A percentile compares a stretch with the other conserved stretches of the same genome.
phyloP scores from a whole-genome alignment of 2,329 filamentous ascomycete genomes.

The Ophiostoma pallidulum region DNA sequence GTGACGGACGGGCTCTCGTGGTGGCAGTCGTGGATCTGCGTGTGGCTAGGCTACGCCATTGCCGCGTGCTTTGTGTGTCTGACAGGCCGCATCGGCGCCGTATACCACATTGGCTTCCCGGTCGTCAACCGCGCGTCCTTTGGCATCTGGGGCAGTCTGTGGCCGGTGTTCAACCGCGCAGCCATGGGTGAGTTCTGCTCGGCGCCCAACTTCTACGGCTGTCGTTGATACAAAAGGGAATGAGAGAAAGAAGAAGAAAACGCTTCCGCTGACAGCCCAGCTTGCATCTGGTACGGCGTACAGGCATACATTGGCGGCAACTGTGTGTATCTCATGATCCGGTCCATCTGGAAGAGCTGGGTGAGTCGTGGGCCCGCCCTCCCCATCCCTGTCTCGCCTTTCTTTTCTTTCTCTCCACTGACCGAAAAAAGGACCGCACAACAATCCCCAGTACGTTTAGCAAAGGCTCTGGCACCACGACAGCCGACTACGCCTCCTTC shows the following conservation, averaged over 20 bases:
- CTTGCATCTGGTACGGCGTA: slow-evolving; percentile 40
- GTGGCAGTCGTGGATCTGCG: slow-evolving; percentile 88
- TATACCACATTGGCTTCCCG: slow-evolving; percentile 84
- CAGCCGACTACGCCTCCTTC: slow-evolving; percentile 18
- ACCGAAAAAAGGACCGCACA: slow-evolving; percentile 10
- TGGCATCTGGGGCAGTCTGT: slow-evolving; percentile 66
- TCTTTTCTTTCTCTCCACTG: neutral
- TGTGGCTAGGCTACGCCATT: slow-evolving; percentile 78
- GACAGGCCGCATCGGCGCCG: slow-evolving; percentile 75
- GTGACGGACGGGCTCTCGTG: slow-evolving; percentile 70
- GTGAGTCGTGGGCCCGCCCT: no score
- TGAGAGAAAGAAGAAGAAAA: no score
- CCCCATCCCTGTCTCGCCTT: slow-evolving; percentile 48
- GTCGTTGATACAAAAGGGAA: no score
- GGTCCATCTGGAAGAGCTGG: slow-evolving; percentile 65
- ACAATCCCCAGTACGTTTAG: slow-evolving; percentile 32
- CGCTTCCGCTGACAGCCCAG: slow-evolving; percentile 12
- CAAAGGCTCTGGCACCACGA: slow-evolving; percentile 26
- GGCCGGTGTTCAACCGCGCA: slow-evolving; percentile 26
- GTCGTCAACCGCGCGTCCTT: slow-evolving; percentile 54
- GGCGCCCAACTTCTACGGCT: no score
- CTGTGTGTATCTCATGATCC: slow-evolving; percentile 84
- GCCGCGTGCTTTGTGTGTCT: slow-evolving; percentile 64
- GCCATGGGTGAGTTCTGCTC: slow-evolving; percentile 24
- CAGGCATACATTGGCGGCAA: slow-evolving; percentile 76